Evolutionary conservation across 1,284 basidiomycete species (phyloP).

Genomic region (Puccinia triticina): DNA sequence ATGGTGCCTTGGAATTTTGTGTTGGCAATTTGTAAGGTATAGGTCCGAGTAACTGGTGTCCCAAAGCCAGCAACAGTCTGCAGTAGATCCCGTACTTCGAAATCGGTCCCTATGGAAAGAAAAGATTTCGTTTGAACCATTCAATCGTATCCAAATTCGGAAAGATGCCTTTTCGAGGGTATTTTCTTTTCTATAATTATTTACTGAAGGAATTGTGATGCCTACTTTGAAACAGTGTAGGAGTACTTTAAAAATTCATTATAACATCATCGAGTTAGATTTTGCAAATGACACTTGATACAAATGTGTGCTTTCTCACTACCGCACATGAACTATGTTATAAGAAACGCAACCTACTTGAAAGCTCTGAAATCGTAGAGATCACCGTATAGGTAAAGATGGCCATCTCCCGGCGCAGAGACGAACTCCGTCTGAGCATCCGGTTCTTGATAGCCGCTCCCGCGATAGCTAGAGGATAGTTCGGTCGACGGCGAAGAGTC

Average conservation of each 20-base stretch:
- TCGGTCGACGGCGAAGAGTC: background rate
- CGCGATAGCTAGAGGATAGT: background rate
- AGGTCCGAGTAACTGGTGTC: slow-evolving; percentile 38
- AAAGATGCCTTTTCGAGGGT: background rate
- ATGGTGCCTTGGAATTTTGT: slow-evolving; percentile 7
- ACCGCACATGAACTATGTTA: no score
- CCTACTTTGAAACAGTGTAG: slow-evolving; percentile 26
- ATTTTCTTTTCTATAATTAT: background rate
- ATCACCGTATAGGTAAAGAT: slow-evolving; percentile 35
- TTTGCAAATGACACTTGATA: background rate
- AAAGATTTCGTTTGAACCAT: background rate
- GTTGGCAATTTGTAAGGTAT: slow-evolving; percentile 45
- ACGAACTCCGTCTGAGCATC: slow-evolving; percentile 28
- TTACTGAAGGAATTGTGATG: background rate
- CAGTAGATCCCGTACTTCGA: slow-evolving; percentile 33
- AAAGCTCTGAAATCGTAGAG: slow-evolving; percentile 49
- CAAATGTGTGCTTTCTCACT: background rate
- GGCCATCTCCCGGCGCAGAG: slow-evolving; percentile 40
- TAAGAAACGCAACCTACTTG: slow-evolving; percentile 26
- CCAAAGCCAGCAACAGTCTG: slow-evolving; percentile 40
- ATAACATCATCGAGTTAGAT: background rate
- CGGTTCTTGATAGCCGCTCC: background rate
- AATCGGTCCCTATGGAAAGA: slow-evolving; percentile 7
- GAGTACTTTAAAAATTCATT: background rate
- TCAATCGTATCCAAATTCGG: background rate